phyloP scores from a whole-genome alignment of 176 grass and related monocot genomes.

The Stipa capillata region DNA sequence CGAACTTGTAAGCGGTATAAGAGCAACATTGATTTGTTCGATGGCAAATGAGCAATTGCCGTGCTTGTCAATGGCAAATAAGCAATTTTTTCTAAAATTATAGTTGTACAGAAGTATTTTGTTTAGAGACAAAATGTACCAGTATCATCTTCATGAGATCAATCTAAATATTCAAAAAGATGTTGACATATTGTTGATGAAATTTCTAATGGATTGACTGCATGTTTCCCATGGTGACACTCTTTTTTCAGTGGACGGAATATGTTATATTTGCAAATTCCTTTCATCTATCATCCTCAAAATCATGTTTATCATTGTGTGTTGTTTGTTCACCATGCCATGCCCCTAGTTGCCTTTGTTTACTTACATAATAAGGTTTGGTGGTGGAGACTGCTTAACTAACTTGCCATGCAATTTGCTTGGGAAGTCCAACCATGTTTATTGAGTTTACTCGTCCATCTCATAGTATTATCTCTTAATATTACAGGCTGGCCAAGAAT shows the following conservation, averaged over 20 bases:
- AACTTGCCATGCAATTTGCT: not conserved
- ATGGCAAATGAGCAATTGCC: no score
- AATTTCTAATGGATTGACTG: not conserved
- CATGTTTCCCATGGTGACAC: not conserved
- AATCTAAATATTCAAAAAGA: not conserved
- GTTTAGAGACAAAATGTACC: not conserved
- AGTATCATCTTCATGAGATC: not conserved
- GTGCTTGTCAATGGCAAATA: no score
- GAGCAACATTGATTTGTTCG: no score
- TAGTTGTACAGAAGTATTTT: not conserved
- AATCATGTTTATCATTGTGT: not conserved
- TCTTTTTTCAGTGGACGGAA: not conserved
- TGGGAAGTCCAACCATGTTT: not conserved
- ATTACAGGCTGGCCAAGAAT: slow-evolving; percentile 71
- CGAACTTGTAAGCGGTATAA: no score
- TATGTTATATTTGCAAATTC: not conserved
- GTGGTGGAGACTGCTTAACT: not conserved
- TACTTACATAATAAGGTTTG: not conserved
- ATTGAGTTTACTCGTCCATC: not conserved
- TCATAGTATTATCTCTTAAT: slow-evolving; percentile 11
- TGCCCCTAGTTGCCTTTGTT: not conserved
- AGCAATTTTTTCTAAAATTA: no score
- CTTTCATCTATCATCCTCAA: not conserved
- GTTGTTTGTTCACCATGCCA: not conserved
- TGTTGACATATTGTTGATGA: not conserved